phyloP scores from a whole-genome alignment of 176 grass and related monocot species.

The Hordeum vulgare region DNA sequence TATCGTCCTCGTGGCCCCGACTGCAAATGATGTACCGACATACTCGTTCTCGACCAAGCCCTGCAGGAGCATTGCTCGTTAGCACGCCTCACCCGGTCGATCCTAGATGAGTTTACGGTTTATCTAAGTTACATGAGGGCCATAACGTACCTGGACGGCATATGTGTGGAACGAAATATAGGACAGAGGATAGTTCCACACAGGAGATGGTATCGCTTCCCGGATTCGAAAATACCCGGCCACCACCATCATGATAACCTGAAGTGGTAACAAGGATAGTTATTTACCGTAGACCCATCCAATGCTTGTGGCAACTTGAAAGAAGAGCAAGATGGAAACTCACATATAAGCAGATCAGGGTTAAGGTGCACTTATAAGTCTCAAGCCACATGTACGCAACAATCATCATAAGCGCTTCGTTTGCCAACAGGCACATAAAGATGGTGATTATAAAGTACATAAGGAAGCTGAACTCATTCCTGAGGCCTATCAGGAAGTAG shows the following conservation, averaged over 20 bases:
- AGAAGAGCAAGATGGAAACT: conserved; percentile 4
- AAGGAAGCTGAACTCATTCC: conserved; percentile 77
- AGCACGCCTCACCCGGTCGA: background rate
- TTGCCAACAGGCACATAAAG: conserved; percentile 81
- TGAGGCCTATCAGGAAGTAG: conserved; percentile 86
- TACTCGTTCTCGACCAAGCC: conserved; percentile 94
- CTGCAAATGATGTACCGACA: conserved; percentile 68
- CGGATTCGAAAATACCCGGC: conserved; percentile 74
- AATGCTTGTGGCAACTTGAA: background rate
- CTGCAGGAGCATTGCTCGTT: conserved; percentile 25
- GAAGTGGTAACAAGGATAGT: background rate
- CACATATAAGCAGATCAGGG: conserved; percentile 75
- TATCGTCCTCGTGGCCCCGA: conserved; percentile 76
- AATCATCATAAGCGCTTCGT: conserved; percentile 87
- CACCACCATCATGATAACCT: conserved; percentile 91
- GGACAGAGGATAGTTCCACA: conserved; percentile 80
- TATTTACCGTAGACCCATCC: background rate
- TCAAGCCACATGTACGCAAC: conserved; percentile 70
- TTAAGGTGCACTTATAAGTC: conserved; percentile 61
- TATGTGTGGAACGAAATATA: conserved; percentile 83
- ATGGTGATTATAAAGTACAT: conserved; percentile 82
- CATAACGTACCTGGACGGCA: conserved; percentile 44
- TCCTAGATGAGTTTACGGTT: background rate
- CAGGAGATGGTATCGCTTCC: conserved; percentile 38
- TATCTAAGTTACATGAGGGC: background rate